Evolutionary conservation across 169 alveolate species (phyloP), one percentile per base, ranked within the genome.

Genomic region (Theileria annulata): DNA sequence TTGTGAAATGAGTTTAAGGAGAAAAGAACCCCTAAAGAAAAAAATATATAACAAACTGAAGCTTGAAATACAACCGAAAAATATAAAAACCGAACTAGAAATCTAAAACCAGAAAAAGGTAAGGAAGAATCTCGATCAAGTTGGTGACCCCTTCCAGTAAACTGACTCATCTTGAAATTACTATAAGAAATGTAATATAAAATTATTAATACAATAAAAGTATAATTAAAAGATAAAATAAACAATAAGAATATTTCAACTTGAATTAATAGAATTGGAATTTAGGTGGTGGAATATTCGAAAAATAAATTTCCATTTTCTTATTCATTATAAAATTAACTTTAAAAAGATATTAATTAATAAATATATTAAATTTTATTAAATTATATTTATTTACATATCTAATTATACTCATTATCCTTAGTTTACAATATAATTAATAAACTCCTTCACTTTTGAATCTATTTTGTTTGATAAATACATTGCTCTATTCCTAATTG

Each of bases 1-100:
- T 72, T 21, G 10, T 35, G 31, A 58, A 56, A 72, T 17, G 79
- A 72, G 19, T 21, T 37, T 19, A 8, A 27, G 42, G 79, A 72
- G 71, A 72, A 72, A 19, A 58, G 56, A 28, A 72, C 71, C 3
- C 79, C 79, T 1, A 72, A 10, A 23, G 79, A 51, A 58, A 42
- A 72, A 19, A 72, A 58, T 15, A 72, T 30, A 28, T 62, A 72
- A 33, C 19, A 72, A n/a, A 72, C 13, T 8, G 79, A 51, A n/a
- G 71, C 71, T 6, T 72, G 79, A 25, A 58, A 30, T 17, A 72
- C 19, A 33, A 72, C 31, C 4, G 70, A 42, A 49, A n/a, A 17
- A 47, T 72, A 72, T 12, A 72, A 23, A 19, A 56, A 25, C 42
- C 70, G 51, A 25, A 72, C 42, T 0, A 42, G 6, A 15, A 23